Conservation (phyloP, 352 stramenopile genomes). For the Thalassiosira exigua region DNA sequence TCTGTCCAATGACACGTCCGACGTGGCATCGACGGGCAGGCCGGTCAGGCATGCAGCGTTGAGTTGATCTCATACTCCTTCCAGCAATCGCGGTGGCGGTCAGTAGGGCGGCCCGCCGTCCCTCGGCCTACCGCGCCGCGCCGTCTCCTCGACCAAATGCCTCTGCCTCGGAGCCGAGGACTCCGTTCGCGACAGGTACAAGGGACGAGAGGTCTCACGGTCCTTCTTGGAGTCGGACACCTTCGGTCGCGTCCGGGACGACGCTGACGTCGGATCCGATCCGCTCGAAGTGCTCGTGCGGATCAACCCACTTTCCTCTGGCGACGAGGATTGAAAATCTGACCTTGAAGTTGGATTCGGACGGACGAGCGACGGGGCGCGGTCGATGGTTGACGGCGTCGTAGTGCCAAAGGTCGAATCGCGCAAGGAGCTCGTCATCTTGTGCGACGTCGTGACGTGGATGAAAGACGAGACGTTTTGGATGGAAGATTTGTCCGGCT, state of each 20-base stretch:
- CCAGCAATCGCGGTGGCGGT: too few relatives aligned
- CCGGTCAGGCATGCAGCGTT: too few relatives aligned
- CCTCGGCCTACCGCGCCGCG: too few relatives aligned
- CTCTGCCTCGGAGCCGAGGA: slow-evolving; percentile 52
- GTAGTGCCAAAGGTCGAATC: slow-evolving; percentile 61
- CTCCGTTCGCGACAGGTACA: slow-evolving; percentile 48
- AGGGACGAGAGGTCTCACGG: slow-evolving; percentile 29
- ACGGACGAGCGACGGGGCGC: slow-evolving; percentile 9
- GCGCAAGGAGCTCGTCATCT: slow-evolving; percentile 35
- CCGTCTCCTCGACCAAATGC: too few relatives aligned
- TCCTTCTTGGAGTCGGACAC: slow-evolving; percentile 35
- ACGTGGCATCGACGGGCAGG: too few relatives aligned
- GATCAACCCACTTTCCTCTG: slow-evolving; percentile 50
- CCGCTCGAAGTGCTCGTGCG: slow-evolving; percentile 45
- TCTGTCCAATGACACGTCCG: too few relatives aligned
- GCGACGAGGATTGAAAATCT: slow-evolving; percentile 33
- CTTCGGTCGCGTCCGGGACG: too few relatives aligned
- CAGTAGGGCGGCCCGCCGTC: too few relatives aligned
- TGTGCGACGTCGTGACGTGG: slow-evolving; percentile 36
- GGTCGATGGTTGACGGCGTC: slow-evolving; percentile 14
- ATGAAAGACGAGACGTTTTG: slow-evolving; percentile 17
- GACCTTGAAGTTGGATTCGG: slow-evolving; percentile 43
- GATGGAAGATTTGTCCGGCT: not conserved
- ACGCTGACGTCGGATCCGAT: not conserved
- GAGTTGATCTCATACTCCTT: too few relatives aligned